Evolutionary conservation across 345 rosid species (phyloP), one percentile per base, ranked within the genome.

Genomic region (Brassica juncea): DNA sequence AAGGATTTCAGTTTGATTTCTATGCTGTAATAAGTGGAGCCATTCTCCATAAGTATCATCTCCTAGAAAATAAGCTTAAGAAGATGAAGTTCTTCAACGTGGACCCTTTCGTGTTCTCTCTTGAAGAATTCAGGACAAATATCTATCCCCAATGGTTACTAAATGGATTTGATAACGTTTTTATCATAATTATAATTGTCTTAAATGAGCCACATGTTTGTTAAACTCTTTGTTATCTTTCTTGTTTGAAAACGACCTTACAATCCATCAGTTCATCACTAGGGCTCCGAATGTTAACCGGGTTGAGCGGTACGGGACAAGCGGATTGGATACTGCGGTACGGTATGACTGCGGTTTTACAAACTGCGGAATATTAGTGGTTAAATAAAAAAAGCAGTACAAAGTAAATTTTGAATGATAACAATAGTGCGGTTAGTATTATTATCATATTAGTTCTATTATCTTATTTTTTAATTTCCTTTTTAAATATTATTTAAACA

Each of bases 41-140:
- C 49, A 84, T 78, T 63, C 90, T 91, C 34, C 66, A 74, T 23
- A 76, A 79, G 1, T 66, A 78, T 74, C 81, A 72, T 35, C 81
- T 66, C 73, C 70, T 86, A 2, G 72, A 70, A 25, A 49, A n/a
- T 12, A 61, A 75, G 9, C 87, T 80, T 71, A 39, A 11, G n/a
- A 87, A 78, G 21, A 85, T 85, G 77, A 87, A 86, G 69, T 73
- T 88, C 68, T 91, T 86, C 86, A 83, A 91, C 2, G 86, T 86
- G 1, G 87, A 84, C 1, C 92, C 90, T 71, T 91, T 91, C 77
- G 80, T 77, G 54, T 89, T 85, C 85, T 49, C 85, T 5, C 47
- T 82, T 0, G 65, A 70, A 25, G 76, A 78, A 58, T 55, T 31
- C 76, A 82, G 2, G 65, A 63, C 77, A 74, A 80, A 16, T 23